phyloP scores from a whole-genome alignment of 768 basidiomycete genomes.

The Lyophyllum shimeji region DNA sequence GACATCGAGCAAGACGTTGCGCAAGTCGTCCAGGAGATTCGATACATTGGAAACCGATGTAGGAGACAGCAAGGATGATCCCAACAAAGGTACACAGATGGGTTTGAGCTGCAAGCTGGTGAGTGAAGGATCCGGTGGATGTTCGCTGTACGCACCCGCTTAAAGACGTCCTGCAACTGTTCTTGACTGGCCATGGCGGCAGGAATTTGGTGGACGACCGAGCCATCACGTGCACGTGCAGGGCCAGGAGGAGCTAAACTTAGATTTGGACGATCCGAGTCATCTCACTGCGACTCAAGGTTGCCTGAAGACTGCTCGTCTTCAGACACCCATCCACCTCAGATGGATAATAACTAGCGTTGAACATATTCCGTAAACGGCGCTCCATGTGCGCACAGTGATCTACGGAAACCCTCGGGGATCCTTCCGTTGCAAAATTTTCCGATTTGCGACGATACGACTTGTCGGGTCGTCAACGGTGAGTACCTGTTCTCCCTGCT shows the following conservation, averaged over 20 bases:
- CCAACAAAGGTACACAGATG: conserved; percentile 81
- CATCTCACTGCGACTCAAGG: too few species aligned
- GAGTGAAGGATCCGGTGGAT: background rate
- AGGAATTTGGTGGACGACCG: background rate
- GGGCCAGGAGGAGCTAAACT: background rate
- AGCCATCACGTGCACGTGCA: background rate
- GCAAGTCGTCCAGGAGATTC: conserved; percentile 54
- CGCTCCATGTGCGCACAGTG: background rate
- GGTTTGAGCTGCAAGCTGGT: conserved; percentile 56
- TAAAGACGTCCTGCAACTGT: conserved; percentile 32
- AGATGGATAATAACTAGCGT: too few species aligned
- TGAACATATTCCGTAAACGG: too few species aligned
- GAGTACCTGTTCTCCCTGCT: background rate
- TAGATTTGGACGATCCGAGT: too few species aligned
- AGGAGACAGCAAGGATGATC: conserved; percentile 62
- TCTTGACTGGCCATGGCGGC: conserved; percentile 18
- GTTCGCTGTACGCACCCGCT: conserved; percentile 28
- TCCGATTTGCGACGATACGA: background rate
- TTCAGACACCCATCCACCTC: too few species aligned
- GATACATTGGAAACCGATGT: conserved; percentile 46
- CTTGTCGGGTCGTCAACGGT: conserved; percentile 2
- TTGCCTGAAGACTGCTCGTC: too few species aligned
- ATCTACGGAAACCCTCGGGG: background rate
- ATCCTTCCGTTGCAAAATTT: conserved; percentile 1
- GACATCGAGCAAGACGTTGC: conserved; percentile 43